Evolutionary conservation across 257 asterid species (phyloP).

Genomic region (Coffea eugenioides): DNA sequence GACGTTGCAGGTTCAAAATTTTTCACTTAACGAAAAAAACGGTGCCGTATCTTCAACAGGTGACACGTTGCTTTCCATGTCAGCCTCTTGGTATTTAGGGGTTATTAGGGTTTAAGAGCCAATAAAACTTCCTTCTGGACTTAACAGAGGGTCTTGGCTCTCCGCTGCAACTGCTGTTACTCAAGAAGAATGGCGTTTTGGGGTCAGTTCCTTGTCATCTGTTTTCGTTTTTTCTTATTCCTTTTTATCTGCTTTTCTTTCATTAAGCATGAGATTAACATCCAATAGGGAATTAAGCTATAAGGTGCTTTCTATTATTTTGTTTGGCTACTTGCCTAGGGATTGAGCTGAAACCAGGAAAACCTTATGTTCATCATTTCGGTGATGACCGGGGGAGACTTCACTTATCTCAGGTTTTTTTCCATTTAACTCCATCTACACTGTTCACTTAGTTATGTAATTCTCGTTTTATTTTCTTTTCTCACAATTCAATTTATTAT

Average conservation of each 20-base stretch:
- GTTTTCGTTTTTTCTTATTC: no score
- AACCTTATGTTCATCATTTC: conserved; percentile 48
- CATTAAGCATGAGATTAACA: no score
- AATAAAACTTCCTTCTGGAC: neutral
- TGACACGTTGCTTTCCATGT: no score
- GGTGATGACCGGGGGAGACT: conserved; percentile 61
- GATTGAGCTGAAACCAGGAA: conserved; percentile 69
- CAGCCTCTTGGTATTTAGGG: no score
- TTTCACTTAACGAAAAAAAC: no score
- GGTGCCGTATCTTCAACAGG: no score
- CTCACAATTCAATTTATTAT: no score
- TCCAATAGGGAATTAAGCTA: neutral
- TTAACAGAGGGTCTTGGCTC: conserved; percentile 23
- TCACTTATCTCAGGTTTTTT: conserved; percentile 78
- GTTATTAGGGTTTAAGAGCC: conserved; percentile 28
- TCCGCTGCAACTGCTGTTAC: neutral
- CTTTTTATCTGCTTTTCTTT: neutral
- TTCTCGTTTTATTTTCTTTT: no score
- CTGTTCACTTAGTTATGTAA: neutral
- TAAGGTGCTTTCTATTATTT: neutral
- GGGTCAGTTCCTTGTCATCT: conserved; percentile 26
- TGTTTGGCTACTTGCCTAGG: conserved; percentile 32
- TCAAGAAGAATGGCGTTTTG: conserved; percentile 39
- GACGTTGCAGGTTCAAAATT: no score
- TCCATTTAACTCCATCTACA: neutral